A percentile compares a stretch with the other conserved stretches of the same genome.
Conservation (phyloP, 2,329 filamentous ascomycete genomes). For the Colletotrichum musicola region DNA sequence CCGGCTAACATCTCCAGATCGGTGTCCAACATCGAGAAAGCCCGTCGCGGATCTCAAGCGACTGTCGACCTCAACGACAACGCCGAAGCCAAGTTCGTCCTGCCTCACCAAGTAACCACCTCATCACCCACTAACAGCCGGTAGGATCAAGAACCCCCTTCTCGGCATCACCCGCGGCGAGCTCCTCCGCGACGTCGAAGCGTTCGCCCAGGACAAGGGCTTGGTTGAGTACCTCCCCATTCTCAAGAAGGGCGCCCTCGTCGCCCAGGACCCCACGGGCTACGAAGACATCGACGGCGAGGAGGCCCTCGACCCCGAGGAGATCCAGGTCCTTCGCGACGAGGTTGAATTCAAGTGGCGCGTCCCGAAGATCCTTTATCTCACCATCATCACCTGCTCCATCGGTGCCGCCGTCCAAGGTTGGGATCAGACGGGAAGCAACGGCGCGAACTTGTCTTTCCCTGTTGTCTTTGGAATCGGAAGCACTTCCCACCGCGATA, state of each 20-base stretch:
- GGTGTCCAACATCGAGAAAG: slow-evolving; percentile 24
- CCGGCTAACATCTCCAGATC: neutral
- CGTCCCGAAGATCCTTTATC: slow-evolving; percentile 62
- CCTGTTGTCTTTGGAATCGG: slow-evolving; percentile 59
- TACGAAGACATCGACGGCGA: slow-evolving; percentile 57
- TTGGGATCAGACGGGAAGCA: slow-evolving; percentile 62
- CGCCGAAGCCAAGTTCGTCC: slow-evolving; percentile 58
- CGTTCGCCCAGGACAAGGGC: slow-evolving; percentile 63
- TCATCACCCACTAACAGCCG: slow-evolving; percentile 34
- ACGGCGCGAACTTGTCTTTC: slow-evolving; percentile 63
- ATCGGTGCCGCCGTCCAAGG: slow-evolving; percentile 68
- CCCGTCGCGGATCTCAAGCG: slow-evolving; percentile 14
- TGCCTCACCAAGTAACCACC: neutral
- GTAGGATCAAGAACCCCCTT: slow-evolving; percentile 61
- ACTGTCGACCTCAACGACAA: slow-evolving; percentile 59
- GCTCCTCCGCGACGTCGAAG: slow-evolving; percentile 66
- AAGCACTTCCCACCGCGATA: slow-evolving; percentile 56
- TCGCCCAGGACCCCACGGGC: slow-evolving; percentile 64
- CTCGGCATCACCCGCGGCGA: slow-evolving; percentile 55
- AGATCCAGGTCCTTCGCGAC: slow-evolving; percentile 54
- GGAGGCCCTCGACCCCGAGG: slow-evolving; percentile 57
- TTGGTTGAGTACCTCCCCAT: slow-evolving; percentile 59
- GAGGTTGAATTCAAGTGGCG: slow-evolving; percentile 64
- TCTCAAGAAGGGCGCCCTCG: slow-evolving; percentile 63
- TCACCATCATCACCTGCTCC: slow-evolving; percentile 63